Percentiles rank a stretch among this genome's conserved stretches.
Conservation (phyloP, 495 filamentous ascomycete species). For the Cudoniella acicularis region DNA sequence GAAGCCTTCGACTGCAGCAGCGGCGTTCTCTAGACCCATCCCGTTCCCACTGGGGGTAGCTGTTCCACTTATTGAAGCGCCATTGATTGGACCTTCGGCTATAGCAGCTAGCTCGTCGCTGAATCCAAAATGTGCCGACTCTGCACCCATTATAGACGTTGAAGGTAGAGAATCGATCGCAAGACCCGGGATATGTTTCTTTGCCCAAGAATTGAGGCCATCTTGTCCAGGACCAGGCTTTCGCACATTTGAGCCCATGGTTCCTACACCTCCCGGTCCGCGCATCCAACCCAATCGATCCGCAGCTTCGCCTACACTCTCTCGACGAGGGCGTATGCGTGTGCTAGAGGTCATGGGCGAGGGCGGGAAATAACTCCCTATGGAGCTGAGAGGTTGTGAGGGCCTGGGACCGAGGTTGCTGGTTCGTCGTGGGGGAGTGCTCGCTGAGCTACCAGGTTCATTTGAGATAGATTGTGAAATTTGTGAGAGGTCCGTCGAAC, state of each 20-base stretch:
- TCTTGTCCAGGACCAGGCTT: constrained; percentile 78
- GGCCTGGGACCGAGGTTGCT: constrained; percentile 17
- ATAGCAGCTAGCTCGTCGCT: constrained; percentile 33
- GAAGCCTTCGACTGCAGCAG: constrained; percentile 84
- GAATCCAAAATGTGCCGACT: constrained; percentile 48
- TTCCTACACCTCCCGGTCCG: constrained; percentile 82
- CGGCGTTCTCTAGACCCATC: constrained; percentile 71
- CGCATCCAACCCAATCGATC: constrained; percentile 51
- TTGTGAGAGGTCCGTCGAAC: constrained; percentile 53
- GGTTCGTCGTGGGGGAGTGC: constrained; percentile 12
- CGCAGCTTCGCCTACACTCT: constrained; percentile 25
- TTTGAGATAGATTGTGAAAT: constrained; percentile 37
- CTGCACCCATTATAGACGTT: constrained; percentile 46
- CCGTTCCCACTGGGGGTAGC: constrained; percentile 25
- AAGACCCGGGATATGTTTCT: constrained; percentile 69
- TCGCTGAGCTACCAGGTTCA: constrained; percentile 24
- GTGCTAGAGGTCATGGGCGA: constrained; percentile 17
- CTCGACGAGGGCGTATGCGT: constrained; percentile 16
- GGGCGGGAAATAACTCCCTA: constrained; percentile 28
- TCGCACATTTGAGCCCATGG: constrained; percentile 61
- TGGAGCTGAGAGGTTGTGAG: constrained; percentile 7
- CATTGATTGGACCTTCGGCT: constrained; percentile 45
- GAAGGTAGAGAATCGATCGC: constrained; percentile 54
- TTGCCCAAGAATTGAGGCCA: constrained; percentile 73
- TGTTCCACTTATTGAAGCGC: constrained; percentile 33